These are phyloP conservation scores for Gaultheria prostrata DNA, from an alignment of 148 eudicot genomes.

Conservation along the genomic window DNA sequence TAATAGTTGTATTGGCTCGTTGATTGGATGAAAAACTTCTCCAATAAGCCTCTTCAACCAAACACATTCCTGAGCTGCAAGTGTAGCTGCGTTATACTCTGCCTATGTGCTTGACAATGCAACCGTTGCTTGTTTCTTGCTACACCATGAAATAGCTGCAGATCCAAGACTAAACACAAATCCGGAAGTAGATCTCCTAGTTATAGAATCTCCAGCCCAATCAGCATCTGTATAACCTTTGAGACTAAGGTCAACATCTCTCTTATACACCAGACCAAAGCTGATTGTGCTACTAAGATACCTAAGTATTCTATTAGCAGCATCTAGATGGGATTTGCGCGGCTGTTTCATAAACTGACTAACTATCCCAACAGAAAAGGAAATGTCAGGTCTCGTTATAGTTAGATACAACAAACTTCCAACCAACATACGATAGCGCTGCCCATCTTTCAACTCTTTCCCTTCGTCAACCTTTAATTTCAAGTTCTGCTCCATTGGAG, in stretches of 20 bases:
- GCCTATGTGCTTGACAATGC: too few relatives aligned
- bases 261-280: too few relatives aligned
- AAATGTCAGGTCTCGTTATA: neutral
- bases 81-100: too few relatives aligned
- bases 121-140: too few relatives aligned
- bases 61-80: too few relatives aligned
- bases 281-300: too few relatives aligned
- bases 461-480: neutral
- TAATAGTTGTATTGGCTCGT: too few relatives aligned
- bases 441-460: neutral
- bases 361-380: neutral
- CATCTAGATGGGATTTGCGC: too few relatives aligned
- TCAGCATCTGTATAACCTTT: neutral
- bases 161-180: neutral
- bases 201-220: neutral
- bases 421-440: neutral
- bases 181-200: neutral
- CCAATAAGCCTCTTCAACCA: too few relatives aligned
- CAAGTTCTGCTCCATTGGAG: constrained; percentile 1
- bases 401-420: constrained; percentile 1
- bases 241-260: neutral
- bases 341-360: neutral
- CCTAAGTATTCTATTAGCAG: too few relatives aligned
- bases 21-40: too few relatives aligned
- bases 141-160: too few relatives aligned